phyloP scores from a whole-genome alignment of 352 stramenopile genomes.

The Globisporangium megalacanthum region DNA sequence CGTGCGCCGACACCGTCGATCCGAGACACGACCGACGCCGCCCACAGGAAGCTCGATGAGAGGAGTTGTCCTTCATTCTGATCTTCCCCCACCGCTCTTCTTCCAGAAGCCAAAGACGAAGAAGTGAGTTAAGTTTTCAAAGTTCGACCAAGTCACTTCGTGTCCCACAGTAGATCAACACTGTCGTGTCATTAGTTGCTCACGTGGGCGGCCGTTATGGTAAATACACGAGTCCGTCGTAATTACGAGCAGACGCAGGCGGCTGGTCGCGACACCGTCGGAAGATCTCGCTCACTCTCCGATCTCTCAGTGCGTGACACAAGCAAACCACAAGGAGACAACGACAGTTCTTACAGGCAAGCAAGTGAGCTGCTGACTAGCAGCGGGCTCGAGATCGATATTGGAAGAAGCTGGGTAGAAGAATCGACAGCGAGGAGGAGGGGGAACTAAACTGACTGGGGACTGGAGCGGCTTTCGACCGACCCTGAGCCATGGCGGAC shows the following conservation, averaged over 20 bases:
- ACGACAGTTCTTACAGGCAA: background rate
- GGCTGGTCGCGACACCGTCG: background rate
- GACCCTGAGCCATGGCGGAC: constrained; percentile 12
- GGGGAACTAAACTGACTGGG: too few relatives aligned
- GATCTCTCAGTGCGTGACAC: background rate
- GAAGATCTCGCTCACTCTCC: constrained; percentile 3
- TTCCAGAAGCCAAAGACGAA: constrained; percentile 30
- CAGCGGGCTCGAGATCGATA: background rate
- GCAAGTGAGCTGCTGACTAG: background rate
- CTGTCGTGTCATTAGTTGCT: background rate
- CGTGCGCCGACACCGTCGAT: background rate
- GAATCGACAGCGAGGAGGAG: too few relatives aligned
- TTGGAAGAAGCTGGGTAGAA: background rate
- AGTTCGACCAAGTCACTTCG: too few relatives aligned
- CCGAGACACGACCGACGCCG: background rate
- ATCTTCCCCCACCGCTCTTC: constrained; percentile 38
- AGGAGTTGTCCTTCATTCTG: background rate
- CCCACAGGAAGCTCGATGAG: background rate
- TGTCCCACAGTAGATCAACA: constrained; percentile 2
- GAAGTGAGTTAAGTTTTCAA: too few relatives aligned
- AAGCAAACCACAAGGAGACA: background rate
- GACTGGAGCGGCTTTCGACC: background rate
- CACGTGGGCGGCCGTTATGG: background rate
- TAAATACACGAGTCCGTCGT: background rate
- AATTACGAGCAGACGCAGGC: constrained; percentile 1